Percentiles rank a stretch among this genome's conserved stretches.
Evolutionary conservation across 345 rosid genomes (phyloP).

Genomic region (Clausena lansium): DNA sequence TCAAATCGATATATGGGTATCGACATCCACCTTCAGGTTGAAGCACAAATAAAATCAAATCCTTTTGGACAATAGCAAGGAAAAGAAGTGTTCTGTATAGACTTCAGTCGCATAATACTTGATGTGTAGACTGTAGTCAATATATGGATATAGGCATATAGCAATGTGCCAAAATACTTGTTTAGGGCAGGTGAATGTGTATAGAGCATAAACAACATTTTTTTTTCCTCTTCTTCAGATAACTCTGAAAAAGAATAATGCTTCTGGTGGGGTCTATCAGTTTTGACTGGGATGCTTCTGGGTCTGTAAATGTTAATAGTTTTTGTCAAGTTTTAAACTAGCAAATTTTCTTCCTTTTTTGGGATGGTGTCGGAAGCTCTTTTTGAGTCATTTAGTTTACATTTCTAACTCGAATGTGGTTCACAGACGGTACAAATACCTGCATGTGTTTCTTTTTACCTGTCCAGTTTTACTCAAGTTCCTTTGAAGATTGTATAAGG

Average conservation of each 20-base stretch:
- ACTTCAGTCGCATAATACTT: background rate
- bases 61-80: background rate
- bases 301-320: constrained; percentile 5
- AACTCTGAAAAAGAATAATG: background rate
- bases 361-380: background rate
- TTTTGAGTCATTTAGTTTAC: background rate
- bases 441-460: background rate
- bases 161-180: background rate
- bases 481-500: background rate
- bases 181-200: constrained; percentile 1
- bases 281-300: background rate
- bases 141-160: background rate
- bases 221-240: background rate
- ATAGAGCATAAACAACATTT: background rate
- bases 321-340: background rate
- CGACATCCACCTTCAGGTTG: background rate
- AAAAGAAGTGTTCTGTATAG: constrained; percentile 9
- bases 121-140: constrained; percentile 2
- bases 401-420: background rate
- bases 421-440: background rate
- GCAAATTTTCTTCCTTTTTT: background rate
- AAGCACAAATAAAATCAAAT: background rate
- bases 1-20: background rate
- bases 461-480: background rate
- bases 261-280: background rate